phyloP scores from a whole-genome alignment of 495 filamentous ascomycete species.

The Xylaria nigripes region DNA sequence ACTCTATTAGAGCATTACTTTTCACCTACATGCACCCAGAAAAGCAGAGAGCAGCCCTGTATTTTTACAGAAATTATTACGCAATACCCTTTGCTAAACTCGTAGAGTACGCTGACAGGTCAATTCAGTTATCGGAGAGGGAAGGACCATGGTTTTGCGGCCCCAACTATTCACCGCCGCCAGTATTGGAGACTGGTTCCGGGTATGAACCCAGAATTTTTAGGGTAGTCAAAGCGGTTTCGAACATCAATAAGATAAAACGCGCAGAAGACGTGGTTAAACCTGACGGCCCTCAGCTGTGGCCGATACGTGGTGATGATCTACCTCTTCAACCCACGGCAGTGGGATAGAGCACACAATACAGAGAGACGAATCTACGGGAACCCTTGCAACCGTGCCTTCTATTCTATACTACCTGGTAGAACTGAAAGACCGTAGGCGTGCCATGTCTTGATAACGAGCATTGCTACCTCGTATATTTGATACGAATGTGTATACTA shows the following conservation, averaged over 20 bases:
- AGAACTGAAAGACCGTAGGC: no score
- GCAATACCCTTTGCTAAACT: background rate
- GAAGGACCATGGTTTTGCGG: background rate
- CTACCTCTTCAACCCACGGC: background rate
- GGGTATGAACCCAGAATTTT: background rate
- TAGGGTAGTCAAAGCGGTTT: background rate
- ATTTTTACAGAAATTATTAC: background rate
- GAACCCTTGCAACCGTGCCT: no score
- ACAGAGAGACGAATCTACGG: no score
- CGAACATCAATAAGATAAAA: background rate
- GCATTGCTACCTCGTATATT: no score
- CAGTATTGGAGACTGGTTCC: background rate
- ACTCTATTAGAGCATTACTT: slow-evolving; percentile 1
- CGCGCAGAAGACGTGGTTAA: background rate
- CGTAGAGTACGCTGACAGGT: background rate
- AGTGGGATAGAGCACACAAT: background rate
- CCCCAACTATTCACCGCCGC: background rate
- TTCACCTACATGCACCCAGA: background rate
- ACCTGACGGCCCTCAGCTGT: background rate
- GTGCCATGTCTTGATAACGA: no score
- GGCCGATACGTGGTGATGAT: background rate
- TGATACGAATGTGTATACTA: no score
- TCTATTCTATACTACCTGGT: no score
- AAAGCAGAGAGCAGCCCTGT: background rate
- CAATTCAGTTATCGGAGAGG: background rate